phyloP scores from a whole-genome alignment of 2,329 filamentous ascomycete genomes.

The Seiridium unicorne region DNA sequence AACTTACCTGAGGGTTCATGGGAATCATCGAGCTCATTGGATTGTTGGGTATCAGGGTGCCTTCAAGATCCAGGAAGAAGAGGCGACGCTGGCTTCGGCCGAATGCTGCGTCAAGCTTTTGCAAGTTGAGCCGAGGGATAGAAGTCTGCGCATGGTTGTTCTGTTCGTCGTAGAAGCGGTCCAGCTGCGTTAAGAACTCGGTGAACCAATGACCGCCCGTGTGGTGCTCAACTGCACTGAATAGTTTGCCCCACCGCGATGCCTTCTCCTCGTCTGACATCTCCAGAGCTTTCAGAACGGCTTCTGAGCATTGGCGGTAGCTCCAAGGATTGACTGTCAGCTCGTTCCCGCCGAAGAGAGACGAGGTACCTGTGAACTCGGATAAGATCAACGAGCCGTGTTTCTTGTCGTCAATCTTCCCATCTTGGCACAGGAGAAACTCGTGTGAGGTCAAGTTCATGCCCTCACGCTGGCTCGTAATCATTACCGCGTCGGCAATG shows the following conservation, averaged over 20 bases:
- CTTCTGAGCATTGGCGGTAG: slow-evolving; percentile 82
- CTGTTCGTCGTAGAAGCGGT: slow-evolving; percentile 79
- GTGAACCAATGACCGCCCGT: slow-evolving; percentile 85
- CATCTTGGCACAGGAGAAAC: slow-evolving; percentile 91
- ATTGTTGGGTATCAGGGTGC: slow-evolving; percentile 85
- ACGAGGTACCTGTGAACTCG: slow-evolving; percentile 91
- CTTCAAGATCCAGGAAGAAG: slow-evolving; percentile 92
- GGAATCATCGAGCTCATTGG: slow-evolving; percentile 81
- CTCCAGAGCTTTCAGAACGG: slow-evolving; percentile 79
- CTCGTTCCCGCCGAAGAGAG: slow-evolving; percentile 77
- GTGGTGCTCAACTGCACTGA: slow-evolving; percentile 72
- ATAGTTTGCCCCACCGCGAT: slow-evolving; percentile 70
- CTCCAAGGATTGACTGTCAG: slow-evolving; percentile 95
- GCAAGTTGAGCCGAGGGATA: slow-evolving; percentile 78
- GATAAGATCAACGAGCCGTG: slow-evolving; percentile 88
- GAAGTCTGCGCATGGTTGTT: slow-evolving; percentile 80
- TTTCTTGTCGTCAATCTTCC: slow-evolving; percentile 69
- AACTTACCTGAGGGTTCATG: slow-evolving; percentile 66
- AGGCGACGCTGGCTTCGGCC: slow-evolving; percentile 64
- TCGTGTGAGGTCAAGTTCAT: slow-evolving; percentile 98
- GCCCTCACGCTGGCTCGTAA: slow-evolving; percentile 91
- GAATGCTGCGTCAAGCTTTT: slow-evolving; percentile 65
- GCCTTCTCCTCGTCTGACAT: slow-evolving; percentile 76
- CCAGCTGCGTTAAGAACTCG: slow-evolving; percentile 69
- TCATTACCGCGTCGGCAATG: slow-evolving; percentile 88